A percentile compares a stretch with the other conserved stretches of the same genome.
phyloP scores from a whole-genome alignment of 306 rosid species.

The Fragaria iinumae region DNA sequence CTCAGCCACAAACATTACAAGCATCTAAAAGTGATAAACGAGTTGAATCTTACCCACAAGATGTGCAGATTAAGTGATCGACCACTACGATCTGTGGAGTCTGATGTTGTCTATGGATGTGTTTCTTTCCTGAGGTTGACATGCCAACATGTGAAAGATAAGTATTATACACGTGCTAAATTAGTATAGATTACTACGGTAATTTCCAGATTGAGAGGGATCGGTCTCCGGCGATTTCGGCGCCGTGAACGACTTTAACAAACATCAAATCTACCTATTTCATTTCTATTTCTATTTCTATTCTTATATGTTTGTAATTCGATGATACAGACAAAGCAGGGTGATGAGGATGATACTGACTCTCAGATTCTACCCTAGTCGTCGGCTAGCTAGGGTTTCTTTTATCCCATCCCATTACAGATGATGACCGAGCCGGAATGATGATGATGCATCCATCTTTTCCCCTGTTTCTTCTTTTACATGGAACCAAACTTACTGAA shows the following conservation, averaged over 20 bases:
- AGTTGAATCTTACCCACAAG: neutral
- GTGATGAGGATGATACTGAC: slow-evolving; percentile 6
- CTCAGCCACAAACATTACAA: neutral
- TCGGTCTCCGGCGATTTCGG: slow-evolving; percentile 36
- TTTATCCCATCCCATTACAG: neutral
- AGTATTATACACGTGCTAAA: neutral
- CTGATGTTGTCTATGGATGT: neutral
- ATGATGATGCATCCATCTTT: neutral
- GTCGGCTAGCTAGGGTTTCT: neutral
- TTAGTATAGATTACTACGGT: neutral
- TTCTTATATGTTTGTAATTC: neutral
- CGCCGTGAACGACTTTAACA: slow-evolving; percentile 37
- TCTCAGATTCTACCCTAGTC: neutral
- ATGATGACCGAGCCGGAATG: neutral
- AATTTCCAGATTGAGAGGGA: neutral
- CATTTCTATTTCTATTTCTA: too few species aligned
- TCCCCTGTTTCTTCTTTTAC: neutral
- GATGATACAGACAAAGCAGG: neutral
- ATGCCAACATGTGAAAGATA: neutral
- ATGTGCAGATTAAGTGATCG: neutral
- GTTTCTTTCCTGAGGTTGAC: slow-evolving; percentile 16
- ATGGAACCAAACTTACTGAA: neutral
- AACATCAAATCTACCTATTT: neutral
- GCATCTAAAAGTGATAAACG: neutral
- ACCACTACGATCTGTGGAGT: neutral